A percentile compares a stretch with the other conserved stretches of the same genome.
Conservation (phyloP, 345 rosid genomes). For the Conringia planisiliqua region DNA sequence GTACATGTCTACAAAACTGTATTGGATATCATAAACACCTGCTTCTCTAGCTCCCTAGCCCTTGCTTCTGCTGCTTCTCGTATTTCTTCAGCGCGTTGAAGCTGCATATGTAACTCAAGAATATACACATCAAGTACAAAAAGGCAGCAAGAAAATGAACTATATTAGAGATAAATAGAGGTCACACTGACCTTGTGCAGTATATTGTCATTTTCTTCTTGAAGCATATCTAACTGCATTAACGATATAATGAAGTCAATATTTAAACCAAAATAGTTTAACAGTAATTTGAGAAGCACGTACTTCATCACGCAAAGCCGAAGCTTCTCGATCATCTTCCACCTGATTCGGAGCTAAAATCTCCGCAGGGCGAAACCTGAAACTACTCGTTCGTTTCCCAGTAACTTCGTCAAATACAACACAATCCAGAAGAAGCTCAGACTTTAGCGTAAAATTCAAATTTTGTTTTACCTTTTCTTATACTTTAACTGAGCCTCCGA, state of each 20-base stretch:
- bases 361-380: constrained; percentile 63
- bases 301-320: constrained; percentile 98
- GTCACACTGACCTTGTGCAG: constrained; percentile 48
- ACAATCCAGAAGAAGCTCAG: neutral
- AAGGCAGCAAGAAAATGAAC: neutral
- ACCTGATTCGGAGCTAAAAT: constrained; percentile 37
- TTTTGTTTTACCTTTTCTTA: constrained; percentile 27
- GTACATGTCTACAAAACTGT: neutral
- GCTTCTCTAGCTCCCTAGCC: constrained; percentile 95
- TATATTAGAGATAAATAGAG: neutral
- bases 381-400: constrained; percentile 20
- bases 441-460: neutral
- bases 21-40: constrained; percentile 40
- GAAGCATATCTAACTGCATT: constrained; percentile 89
- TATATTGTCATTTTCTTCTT: constrained; percentile 76
- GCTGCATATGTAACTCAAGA: constrained; percentile 45
- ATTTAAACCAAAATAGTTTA: neutral
- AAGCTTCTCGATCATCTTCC: constrained; percentile 86
- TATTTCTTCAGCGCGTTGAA: constrained; percentile 69
- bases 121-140: constrained; percentile 14
- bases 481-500: constrained; percentile 33
- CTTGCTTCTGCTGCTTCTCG: constrained; percentile 86
- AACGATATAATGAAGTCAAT: constrained; percentile 11
- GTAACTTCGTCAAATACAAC: constrained; percentile 17
- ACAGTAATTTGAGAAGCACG: constrained; percentile 9